Evolutionary conservation across 2,329 filamentous ascomycete genomes (phyloP).

Genomic region (Ceratocystiopsis sp.): DNA sequence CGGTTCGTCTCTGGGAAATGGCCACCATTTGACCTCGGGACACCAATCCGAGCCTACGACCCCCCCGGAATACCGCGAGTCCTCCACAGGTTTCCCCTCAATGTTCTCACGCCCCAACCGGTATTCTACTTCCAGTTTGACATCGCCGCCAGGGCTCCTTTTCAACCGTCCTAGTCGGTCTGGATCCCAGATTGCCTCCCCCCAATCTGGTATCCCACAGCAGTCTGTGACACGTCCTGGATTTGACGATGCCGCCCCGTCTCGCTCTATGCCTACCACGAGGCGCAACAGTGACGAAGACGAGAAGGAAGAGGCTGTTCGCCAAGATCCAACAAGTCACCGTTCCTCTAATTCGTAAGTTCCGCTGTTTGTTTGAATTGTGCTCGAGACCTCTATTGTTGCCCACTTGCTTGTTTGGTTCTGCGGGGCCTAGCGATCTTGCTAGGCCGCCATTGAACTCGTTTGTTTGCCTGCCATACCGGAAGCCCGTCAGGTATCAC

Average conservation of each 20-base stretch:
- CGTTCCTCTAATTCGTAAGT: constrained; percentile 68
- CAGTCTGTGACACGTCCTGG: constrained; percentile 13
- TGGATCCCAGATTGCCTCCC: constrained; percentile 66
- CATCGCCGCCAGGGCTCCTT: constrained; percentile 54
- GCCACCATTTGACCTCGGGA: constrained; percentile 29
- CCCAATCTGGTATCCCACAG: constrained; percentile 45
- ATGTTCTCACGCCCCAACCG: constrained; percentile 72
- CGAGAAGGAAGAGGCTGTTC: constrained; percentile 62
- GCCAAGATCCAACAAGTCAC: constrained; percentile 52
- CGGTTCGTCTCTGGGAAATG: too few relatives aligned
- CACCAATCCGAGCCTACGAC: constrained; percentile 92
- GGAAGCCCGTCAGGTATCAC: too few relatives aligned
- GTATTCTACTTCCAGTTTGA: constrained; percentile 77
- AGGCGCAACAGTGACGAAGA: constrained; percentile 84
- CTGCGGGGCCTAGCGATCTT: not conserved
- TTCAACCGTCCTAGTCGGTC: constrained; percentile 59
- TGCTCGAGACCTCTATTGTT: constrained; percentile 2
- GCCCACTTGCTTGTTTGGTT: not conserved
- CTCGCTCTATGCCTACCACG: constrained; percentile 72
- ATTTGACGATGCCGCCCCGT: constrained; percentile 51
- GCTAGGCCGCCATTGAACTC: too few relatives aligned
- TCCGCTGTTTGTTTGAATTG: not conserved
- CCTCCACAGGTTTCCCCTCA: constrained; percentile 50
- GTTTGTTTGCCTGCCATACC: too few relatives aligned
- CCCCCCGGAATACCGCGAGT: constrained; percentile 79